phyloP scores from a whole-genome alignment of 208 protist species.

The Acanthamoeba triangularis region DNA sequence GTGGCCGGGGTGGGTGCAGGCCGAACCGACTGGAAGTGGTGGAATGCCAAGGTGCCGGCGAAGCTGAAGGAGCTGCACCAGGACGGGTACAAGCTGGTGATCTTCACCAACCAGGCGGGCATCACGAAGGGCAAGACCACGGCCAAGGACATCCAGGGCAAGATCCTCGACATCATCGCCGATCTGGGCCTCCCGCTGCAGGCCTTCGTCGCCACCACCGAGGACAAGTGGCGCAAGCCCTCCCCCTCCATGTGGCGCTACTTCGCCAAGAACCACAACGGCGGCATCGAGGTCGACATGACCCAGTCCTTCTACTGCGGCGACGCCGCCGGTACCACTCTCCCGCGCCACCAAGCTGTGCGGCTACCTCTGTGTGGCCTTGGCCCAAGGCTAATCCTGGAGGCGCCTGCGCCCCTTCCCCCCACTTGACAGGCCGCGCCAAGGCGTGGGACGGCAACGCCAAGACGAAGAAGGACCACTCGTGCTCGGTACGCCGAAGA shows the following conservation, averaged over 20 bases:
- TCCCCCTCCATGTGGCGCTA: slow-evolving; percentile 59
- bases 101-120: slow-evolving; percentile 77
- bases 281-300: slow-evolving; percentile 51
- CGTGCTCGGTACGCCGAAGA: slow-evolving; percentile 15
- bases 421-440: neutral
- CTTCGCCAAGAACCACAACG: slow-evolving; percentile 44
- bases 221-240: slow-evolving; percentile 77
- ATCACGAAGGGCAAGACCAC: slow-evolving; percentile 39
- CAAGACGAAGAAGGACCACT: slow-evolving; percentile 74
- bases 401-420: no score
- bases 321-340: slow-evolving; percentile 44
- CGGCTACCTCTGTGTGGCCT: no score
- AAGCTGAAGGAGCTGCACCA: slow-evolving; percentile 59
- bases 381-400: no score
- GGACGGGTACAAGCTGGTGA: slow-evolving; percentile 70
- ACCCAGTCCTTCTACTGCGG: slow-evolving; percentile 14
- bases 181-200: slow-evolving; percentile 64
- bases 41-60: neutral
- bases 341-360: neutral
- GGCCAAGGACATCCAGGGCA: slow-evolving; percentile 68
- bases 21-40: slow-evolving; percentile 55
- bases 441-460: slow-evolving; percentile 61
- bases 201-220: slow-evolving; percentile 65
- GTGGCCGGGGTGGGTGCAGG: neutral
- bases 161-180: slow-evolving; percentile 55